These are phyloP conservation scores for Apiotrichum veenhuisii DNA, from an alignment of 1,284 basidiomycete genomes.

Conservation along the genomic window DNA sequence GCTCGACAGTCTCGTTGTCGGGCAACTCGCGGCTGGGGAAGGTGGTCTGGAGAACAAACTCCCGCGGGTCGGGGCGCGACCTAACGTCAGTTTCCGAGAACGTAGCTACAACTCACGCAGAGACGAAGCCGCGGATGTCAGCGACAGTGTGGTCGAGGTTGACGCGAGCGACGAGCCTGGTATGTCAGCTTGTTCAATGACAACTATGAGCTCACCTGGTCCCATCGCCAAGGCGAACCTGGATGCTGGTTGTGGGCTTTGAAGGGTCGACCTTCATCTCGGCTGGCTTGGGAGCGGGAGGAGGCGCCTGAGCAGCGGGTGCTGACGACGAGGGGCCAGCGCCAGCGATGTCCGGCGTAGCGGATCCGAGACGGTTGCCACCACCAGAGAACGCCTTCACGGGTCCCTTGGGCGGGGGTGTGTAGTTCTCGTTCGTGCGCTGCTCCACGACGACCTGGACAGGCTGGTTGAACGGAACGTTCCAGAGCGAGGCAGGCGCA, in stretches of 20 bases:
- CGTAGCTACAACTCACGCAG: constrained; percentile 63
- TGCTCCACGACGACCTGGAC: constrained; percentile 80
- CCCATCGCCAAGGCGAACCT: constrained; percentile 86
- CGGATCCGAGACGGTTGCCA: constrained; percentile 73
- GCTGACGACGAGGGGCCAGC: constrained; percentile 35
- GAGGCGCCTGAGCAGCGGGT: constrained; percentile 19
- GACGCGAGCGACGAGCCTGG: constrained; percentile 70
- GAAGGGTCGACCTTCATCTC: constrained; percentile 51
- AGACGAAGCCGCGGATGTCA: constrained; percentile 82
- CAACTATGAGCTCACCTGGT: constrained; percentile 50
- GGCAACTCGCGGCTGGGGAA: constrained; percentile 76
- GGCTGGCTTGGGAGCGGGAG: constrained; percentile 19
- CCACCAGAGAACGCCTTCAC: constrained; percentile 63
- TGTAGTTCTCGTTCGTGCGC: constrained; percentile 72
- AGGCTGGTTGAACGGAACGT: constrained; percentile 73
- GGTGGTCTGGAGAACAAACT: constrained; percentile 75
- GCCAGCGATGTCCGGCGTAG: constrained; percentile 3
- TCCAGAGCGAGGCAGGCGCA: constrained; percentile 72
- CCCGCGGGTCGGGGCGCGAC: constrained; percentile 65
- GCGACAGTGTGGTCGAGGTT: constrained; percentile 87
- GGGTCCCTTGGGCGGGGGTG: constrained; percentile 50
- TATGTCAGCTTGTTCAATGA: not conserved
- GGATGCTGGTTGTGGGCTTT: constrained; percentile 81
- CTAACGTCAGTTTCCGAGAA: constrained; percentile 50
- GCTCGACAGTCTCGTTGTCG: constrained; percentile 65